Evolutionary conservation across 2,329 filamentous ascomycete species (phyloP), one percentile per base, ranked within the genome.

Genomic region (Aspergillus sp.): DNA sequence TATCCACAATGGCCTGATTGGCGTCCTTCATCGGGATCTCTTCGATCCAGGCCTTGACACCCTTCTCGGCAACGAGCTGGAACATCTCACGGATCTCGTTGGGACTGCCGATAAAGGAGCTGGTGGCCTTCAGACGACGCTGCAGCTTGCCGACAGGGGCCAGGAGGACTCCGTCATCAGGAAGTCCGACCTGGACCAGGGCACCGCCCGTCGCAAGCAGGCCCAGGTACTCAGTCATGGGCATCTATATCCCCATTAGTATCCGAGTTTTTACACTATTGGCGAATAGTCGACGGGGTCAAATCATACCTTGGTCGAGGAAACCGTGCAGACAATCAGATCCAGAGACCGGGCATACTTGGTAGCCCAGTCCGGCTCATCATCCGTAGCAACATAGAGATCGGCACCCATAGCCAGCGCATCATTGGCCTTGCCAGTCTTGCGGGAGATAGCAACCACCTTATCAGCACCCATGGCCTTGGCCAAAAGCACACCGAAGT

Each of bases 401-500:
- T 83, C 81, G 0, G 84, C 85, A 6, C 85, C 85, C 76, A 87
- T 80, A 60, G 81, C 79, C 50, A 80, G 65, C 1, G 82, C 82
- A 71, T 87, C 84, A 11, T 77, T 76, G 32, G 74, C 77, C 76
- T 87, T 87, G 51, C 71, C 73, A 4, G 68, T 66, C 21, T 75
- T 81, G n/a, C 84, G 79, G 5, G 82, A 85, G 64, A 87, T 85
- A 4, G 80, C 84, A 30, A 84, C 80, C 5, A 86, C 80, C 42
- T 84, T 83, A 51, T 91, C 87, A 10, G 87, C 88, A 4, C 88
- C 88, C 3, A 94, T 79, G 0, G 90, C 90, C 70, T 85, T 87
- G 0, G 90, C 87, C 72, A 85, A 91, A 59, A 91, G 81, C 5
- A 93, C 73, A 2, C 84, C 90, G 63, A 92, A 89, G 70, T 94